Percentiles rank a stretch among this genome's conserved stretches.
phyloP scores from a whole-genome alignment of 1,139 yeast species.

The Kodamaea plutei region DNA sequence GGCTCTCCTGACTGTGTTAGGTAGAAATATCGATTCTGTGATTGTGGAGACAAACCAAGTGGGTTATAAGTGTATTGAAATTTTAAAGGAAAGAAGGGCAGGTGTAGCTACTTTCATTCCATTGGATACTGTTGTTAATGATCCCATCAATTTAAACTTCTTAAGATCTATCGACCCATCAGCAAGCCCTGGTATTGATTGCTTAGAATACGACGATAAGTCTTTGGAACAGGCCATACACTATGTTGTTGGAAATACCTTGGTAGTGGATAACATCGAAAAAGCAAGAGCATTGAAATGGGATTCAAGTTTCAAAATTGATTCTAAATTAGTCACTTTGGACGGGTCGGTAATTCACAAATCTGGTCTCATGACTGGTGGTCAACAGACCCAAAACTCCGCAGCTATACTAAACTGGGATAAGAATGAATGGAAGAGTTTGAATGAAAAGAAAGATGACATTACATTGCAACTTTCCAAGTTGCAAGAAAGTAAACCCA shows the following conservation, averaged over 20 bases:
- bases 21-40: constrained; percentile 75
- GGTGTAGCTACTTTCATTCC: constrained; percentile 91
- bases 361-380: constrained; percentile 94
- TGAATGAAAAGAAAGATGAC: constrained; percentile 60
- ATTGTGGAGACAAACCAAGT: constrained; percentile 73
- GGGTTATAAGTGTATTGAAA: constrained; percentile 80
- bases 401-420: constrained; percentile 57
- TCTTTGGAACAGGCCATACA: constrained; percentile 71
- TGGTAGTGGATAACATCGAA: constrained; percentile 71
- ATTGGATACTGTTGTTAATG: constrained; percentile 60
- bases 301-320: constrained; percentile 45
- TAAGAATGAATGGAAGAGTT: constrained; percentile 59
- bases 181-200: constrained; percentile 68
- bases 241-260: constrained; percentile 74
- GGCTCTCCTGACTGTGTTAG: constrained; percentile 78
- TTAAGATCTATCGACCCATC: constrained; percentile 53
- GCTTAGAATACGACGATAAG: constrained; percentile 64
- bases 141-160: constrained; percentile 53
- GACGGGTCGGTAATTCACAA: constrained; percentile 84
- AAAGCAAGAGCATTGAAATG: constrained; percentile 73
- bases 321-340: constrained; percentile 69
- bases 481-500: constrained; percentile 47
- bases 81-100: constrained; percentile 78
- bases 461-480: constrained; percentile 50
- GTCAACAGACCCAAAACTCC: constrained; percentile 42